Conservation (phyloP, 2,329 filamentous ascomycete genomes). For the Colletotrichum sublineola region DNA sequence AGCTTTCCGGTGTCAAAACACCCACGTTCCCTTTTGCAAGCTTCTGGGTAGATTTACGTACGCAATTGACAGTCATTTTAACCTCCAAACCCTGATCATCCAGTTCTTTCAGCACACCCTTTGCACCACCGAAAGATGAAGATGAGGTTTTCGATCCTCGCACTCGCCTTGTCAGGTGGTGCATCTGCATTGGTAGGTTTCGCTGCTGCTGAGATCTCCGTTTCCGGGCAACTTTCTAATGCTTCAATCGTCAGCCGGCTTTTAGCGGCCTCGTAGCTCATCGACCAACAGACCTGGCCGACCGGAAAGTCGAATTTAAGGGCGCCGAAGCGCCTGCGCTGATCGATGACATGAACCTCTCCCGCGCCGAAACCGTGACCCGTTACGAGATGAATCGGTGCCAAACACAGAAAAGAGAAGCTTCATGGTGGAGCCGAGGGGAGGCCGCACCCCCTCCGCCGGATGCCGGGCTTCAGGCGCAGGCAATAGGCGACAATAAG, state of each 20-base stretch:
- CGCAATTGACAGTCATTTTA: constrained; percentile 34
- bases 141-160: constrained; percentile 32
- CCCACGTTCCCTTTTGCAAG: constrained; percentile 34
- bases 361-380: constrained; percentile 6
- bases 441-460: not conserved
- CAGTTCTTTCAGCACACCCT: not conserved
- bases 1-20: constrained; percentile 29
- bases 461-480: not conserved
- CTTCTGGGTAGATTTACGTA: constrained; percentile 7
- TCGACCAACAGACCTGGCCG: constrained; percentile 9
- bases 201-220: not conserved
- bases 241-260: constrained; percentile 11
- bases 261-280: constrained; percentile 4
- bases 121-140: not conserved
- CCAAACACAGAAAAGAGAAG: constrained; percentile 11
- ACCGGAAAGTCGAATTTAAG: constrained; percentile 21
- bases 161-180: constrained; percentile 33
- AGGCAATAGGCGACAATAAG: constrained; percentile 36
- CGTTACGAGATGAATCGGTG: not conserved
- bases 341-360: constrained; percentile 15
- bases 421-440: not conserved
- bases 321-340: not conserved
- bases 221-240: not conserved
- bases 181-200: constrained; percentile 35
- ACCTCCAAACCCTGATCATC: constrained; percentile 10